Evolutionary conservation across 2,329 filamentous ascomycete genomes (phyloP).

Genomic region (Scytalidium sp.): DNA sequence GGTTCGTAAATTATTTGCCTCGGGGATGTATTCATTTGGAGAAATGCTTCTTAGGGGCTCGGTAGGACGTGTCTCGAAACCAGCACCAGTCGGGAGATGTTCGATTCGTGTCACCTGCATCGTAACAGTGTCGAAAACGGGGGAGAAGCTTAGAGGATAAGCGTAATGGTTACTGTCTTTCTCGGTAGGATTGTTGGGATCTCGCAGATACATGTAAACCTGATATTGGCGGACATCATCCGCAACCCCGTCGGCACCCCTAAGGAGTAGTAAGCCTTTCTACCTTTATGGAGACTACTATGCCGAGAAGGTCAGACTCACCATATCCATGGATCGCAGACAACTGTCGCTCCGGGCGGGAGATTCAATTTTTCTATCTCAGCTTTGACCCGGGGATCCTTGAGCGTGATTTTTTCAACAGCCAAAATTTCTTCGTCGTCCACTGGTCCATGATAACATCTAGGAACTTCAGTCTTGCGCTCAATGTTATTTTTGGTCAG

Average conservation of each 20-base stretch:
- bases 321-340: constrained; percentile 24
- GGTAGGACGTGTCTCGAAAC: constrained; percentile 9
- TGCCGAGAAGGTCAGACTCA: too few relatives aligned
- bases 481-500: too few relatives aligned
- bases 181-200: constrained; percentile 16
- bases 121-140: constrained; percentile 18
- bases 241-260: background rate
- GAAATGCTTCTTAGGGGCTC: constrained; percentile 55
- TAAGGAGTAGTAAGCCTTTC: constrained; percentile 19
- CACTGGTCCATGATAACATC: too few relatives aligned
- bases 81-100: constrained; percentile 17
- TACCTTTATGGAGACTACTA: too few relatives aligned
- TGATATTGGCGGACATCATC: background rate
- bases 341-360: constrained; percentile 14
- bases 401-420: constrained; percentile 1
- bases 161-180: constrained; percentile 24
- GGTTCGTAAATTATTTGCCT: constrained; percentile 52
- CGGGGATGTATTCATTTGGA: too few relatives aligned
- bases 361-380: constrained; percentile 16
- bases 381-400: constrained; percentile 15
- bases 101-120: constrained; percentile 18
- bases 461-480: too few relatives aligned
- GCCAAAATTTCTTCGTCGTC: background rate
- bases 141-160: constrained; percentile 20
- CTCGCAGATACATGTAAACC: constrained; percentile 13